These are phyloP conservation scores for Cladosporium velox DNA, from an alignment of 2,329 filamentous ascomycete genomes.

Conservation along the genomic window DNA sequence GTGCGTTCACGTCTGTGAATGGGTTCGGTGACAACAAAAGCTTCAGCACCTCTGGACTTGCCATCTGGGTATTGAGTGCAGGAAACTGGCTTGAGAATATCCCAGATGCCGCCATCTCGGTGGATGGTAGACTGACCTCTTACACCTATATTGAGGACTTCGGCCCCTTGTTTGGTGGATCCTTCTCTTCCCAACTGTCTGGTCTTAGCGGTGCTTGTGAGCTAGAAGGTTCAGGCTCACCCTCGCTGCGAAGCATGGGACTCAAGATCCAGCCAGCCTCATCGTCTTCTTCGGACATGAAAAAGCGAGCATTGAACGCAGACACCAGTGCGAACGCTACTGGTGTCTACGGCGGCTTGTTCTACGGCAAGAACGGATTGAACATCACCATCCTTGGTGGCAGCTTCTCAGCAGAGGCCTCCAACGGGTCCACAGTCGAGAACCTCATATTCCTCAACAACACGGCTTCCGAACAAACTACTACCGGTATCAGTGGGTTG, in stretches of 20 bases:
- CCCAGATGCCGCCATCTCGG: constrained; percentile 59
- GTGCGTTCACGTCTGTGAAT: constrained; percentile 73
- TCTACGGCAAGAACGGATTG: constrained; percentile 67
- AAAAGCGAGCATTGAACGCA: constrained; percentile 44
- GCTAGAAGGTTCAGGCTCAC: constrained; percentile 52
- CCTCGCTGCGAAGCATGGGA: constrained; percentile 52
- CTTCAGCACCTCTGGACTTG: constrained; percentile 71
- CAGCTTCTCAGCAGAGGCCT: constrained; percentile 72
- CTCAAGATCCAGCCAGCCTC: constrained; percentile 53
- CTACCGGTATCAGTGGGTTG: constrained; percentile 64
- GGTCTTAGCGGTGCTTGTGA: constrained; percentile 72
- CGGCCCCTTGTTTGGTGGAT: constrained; percentile 75
- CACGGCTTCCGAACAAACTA: constrained; percentile 53
- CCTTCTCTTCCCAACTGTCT: constrained; percentile 73
- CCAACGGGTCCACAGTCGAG: constrained; percentile 69
- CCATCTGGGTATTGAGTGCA: constrained; percentile 85
- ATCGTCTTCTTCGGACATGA: constrained; percentile 28
- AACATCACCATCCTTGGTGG: constrained; percentile 89
- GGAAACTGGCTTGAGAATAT: constrained; percentile 88
- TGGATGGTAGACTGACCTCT: constrained; percentile 73
- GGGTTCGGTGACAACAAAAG: constrained; percentile 65
- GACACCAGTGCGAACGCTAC: constrained; percentile 51
- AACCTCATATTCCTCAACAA: constrained; percentile 85
- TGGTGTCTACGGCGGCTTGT: constrained; percentile 76
- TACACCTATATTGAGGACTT: constrained; percentile 65